Percentiles rank a stretch among this genome's conserved stretches.
These are phyloP conservation scores for Plantago ovata DNA, from an alignment of 257 asterid genomes.

Conservation along the genomic window DNA sequence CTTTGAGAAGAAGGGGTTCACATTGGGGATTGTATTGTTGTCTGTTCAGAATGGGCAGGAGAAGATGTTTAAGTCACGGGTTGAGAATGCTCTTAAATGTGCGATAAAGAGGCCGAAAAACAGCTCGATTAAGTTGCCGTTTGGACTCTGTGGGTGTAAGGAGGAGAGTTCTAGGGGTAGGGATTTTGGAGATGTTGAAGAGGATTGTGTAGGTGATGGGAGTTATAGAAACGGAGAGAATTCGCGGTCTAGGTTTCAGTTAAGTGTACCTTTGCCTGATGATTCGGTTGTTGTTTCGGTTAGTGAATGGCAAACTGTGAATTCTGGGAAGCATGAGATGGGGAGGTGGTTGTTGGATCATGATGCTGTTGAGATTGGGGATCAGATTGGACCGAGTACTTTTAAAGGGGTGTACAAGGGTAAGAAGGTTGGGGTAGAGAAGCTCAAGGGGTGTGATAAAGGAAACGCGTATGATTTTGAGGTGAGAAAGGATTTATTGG, in stretches of 20 bases:
- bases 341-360: slow-evolving; percentile 69
- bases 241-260: slow-evolving; percentile 40
- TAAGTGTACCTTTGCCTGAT: slow-evolving; percentile 59
- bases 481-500: slow-evolving; percentile 69
- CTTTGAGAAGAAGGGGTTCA: slow-evolving; percentile 92
- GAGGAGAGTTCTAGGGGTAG: slow-evolving; percentile 69
- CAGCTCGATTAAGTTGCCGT: slow-evolving; percentile 70
- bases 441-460: slow-evolving; percentile 93
- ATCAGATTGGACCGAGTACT: slow-evolving; percentile 66
- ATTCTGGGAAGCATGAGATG: slow-evolving; percentile 59
- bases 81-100: slow-evolving; percentile 72
- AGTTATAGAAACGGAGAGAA: slow-evolving; percentile 57
- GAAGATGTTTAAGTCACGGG: slow-evolving; percentile 59
- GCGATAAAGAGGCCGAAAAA: slow-evolving; percentile 73
- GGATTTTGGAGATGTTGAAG: slow-evolving; percentile 62
- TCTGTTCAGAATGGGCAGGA: slow-evolving; percentile 76
- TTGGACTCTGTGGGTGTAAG: slow-evolving; percentile 96
- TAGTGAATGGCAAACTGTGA: slow-evolving; percentile 93
- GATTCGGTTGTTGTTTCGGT: slow-evolving; percentile 68
- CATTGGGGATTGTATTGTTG: slow-evolving; percentile 69
- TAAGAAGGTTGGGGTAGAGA: slow-evolving; percentile 71
- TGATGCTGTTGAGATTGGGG: slow-evolving; percentile 63
- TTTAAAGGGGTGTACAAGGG: slow-evolving; percentile 81
- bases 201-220: slow-evolving; percentile 54
- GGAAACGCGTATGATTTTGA: slow-evolving; percentile 86